Evolutionary conservation across 805 yeast species (phyloP).

Genomic region (Kodamaea neixiangensis): DNA sequence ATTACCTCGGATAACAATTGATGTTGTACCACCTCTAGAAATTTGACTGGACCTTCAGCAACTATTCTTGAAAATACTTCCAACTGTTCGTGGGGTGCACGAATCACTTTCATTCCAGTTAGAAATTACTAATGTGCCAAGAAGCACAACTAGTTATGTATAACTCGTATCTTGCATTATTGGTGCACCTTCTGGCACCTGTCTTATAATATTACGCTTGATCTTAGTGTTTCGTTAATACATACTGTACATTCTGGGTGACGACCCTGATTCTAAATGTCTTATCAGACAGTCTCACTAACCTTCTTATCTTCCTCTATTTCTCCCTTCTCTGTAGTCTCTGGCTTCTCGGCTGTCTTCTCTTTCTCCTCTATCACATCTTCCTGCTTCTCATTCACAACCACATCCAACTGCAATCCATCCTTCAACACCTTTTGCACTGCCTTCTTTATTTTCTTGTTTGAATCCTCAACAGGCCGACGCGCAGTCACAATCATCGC

Average conservation of each 20-base stretch:
- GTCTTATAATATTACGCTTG: not conserved
- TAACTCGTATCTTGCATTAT: not conserved
- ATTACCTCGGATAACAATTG: no score
- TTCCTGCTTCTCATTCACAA: conserved; percentile 8
- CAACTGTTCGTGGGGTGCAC: not conserved
- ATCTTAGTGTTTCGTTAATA: not conserved
- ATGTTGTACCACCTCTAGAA: no score
- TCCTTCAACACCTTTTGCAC: conserved; percentile 23
- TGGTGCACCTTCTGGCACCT: not conserved
- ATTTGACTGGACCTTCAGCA: not conserved
- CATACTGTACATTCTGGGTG: not conserved
- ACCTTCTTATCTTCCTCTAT: not conserved
- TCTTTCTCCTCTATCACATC: conserved; percentile 11
- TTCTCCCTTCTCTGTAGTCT: not conserved
- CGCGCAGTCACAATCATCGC: conserved; percentile 33
- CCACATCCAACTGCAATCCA: conserved; percentile 12
- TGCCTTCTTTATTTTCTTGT: conserved; percentile 18
- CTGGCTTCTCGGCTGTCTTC: conserved; percentile 1
- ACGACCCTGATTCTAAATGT: not conserved
- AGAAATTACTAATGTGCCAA: not conserved
- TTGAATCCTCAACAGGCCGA: conserved; percentile 26
- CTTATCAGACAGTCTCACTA: not conserved
- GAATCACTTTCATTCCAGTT: not conserved
- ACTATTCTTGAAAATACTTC: not conserved
- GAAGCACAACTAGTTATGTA: not conserved